Evolutionary conservation across 331 rosid species (phyloP).

Genomic region (Cydonia oblonga): DNA sequence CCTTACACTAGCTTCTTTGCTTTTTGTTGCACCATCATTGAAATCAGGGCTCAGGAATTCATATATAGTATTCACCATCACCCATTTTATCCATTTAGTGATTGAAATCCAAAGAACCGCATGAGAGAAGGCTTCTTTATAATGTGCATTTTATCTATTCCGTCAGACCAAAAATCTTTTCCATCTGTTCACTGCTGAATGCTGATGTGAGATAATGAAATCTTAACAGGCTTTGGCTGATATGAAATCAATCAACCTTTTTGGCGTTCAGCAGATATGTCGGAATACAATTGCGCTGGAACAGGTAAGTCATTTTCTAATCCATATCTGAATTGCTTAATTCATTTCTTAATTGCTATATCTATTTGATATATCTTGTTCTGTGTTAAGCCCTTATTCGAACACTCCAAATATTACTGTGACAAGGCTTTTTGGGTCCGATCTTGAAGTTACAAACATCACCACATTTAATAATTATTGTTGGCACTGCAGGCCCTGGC

Average conservation of each 20-base stretch:
- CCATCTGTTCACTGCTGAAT: constrained; percentile 21
- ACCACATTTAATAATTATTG: neutral
- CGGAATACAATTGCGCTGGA: constrained; percentile 93
- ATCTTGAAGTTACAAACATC: neutral
- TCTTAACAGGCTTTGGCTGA: constrained; percentile 73
- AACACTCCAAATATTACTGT: neutral
- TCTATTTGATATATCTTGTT: too few species aligned
- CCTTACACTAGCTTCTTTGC: neutral
- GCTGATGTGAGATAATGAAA: constrained; percentile 19
- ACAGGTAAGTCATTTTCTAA: constrained; percentile 47
- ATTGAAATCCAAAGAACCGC: neutral
- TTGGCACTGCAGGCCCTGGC: constrained; percentile 69
- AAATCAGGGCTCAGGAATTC: neutral
- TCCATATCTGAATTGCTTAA: too few species aligned
- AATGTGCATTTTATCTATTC: neutral
- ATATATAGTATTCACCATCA: neutral
- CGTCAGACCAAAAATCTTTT: neutral
- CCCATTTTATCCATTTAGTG: neutral
- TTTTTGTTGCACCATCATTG: neutral
- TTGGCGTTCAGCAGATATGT: constrained; percentile 98
- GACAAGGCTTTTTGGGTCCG: neutral
- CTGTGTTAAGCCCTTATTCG: neutral
- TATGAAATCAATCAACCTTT: constrained; percentile 84
- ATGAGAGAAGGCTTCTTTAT: neutral
- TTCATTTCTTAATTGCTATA: too few species aligned